Conservation (phyloP, 176 grass and related monocot genomes). For the Rhipidocladum racemiflorum region DNA sequence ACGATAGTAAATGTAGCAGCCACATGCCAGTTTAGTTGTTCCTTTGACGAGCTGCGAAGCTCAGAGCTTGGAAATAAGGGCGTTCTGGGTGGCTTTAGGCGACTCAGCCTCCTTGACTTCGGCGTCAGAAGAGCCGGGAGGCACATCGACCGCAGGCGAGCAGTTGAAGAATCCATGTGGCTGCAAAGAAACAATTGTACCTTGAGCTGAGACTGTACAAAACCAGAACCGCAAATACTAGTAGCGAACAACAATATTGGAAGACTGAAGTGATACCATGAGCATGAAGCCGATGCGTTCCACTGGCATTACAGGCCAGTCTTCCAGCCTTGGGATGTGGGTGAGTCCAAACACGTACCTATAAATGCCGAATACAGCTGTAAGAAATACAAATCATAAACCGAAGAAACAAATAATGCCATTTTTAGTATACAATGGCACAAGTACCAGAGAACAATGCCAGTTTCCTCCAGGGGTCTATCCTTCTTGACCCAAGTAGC, state of each 20-base stretch:
- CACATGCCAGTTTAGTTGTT: background rate
- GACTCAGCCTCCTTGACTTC: constrained; percentile 71
- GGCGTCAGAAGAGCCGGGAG: constrained; percentile 55
- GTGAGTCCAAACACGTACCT: constrained; percentile 97
- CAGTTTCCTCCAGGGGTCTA: constrained; percentile 82
- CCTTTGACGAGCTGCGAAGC: background rate
- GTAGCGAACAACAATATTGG: background rate
- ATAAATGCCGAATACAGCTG: background rate
- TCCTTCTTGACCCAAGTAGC: constrained; percentile 96
- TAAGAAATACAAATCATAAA: background rate
- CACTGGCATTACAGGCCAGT: constrained; percentile 99
- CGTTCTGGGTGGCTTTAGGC: constrained; percentile 71
- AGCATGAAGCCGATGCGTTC: constrained; percentile 98
- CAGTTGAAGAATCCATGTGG: constrained; percentile 99
- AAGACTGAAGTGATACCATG: constrained; percentile 52
- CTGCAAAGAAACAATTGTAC: constrained; percentile 34
- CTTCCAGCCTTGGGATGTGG: constrained; percentile 95
- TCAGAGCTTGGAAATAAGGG: constrained; percentile 85
- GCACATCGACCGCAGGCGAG: constrained; percentile 86
- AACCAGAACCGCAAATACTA: background rate
- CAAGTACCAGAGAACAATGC: constrained; percentile 92
- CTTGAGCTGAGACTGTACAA: background rate
- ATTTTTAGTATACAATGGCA: too few species aligned
- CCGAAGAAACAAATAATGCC: background rate
- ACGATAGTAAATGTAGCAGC: background rate